phyloP scores from a whole-genome alignment of 805 yeast genomes.

The Kuraishia cidri region DNA sequence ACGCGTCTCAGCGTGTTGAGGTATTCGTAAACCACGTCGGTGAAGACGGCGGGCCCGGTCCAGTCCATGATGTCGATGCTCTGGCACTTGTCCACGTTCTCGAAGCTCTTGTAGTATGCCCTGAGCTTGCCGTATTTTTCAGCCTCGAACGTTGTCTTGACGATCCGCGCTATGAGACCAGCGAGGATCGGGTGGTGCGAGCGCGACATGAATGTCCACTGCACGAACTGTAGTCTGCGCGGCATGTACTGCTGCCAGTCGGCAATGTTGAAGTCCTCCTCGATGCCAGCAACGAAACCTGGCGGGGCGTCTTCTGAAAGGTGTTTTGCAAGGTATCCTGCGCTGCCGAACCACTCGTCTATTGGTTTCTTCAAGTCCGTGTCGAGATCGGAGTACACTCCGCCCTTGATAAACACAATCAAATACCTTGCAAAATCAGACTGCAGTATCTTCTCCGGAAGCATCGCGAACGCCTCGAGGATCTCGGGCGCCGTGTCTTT shows the following conservation, averaged over 20 bases:
- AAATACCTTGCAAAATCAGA: constrained; percentile 51
- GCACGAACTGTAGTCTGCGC: constrained; percentile 19
- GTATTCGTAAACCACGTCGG: constrained; percentile 23
- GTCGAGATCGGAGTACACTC: constrained; percentile 55
- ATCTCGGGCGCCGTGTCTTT: constrained; percentile 36
- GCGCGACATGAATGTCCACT: constrained; percentile 17
- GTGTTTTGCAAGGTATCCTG: constrained; percentile 7
- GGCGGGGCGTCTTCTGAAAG: constrained; percentile 90
- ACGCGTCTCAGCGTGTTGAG: constrained; percentile 24
- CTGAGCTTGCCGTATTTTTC: constrained; percentile 28
- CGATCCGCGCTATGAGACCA: constrained; percentile 19
- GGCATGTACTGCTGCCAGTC: constrained; percentile 21
- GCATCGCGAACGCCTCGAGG: constrained; percentile 33
- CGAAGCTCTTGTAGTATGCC: constrained; percentile 32
- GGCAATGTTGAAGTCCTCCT: constrained; percentile 18
- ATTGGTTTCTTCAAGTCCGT: constrained; percentile 43
- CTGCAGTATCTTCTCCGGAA: constrained; percentile 41
- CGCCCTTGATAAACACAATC: constrained; percentile 42
- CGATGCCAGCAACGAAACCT: constrained; percentile 40
- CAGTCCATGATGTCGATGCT: constrained; percentile 21
- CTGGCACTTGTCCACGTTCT: constrained; percentile 26
- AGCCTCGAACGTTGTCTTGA: constrained; percentile 15
- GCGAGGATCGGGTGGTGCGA: constrained; percentile 24
- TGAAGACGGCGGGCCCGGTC: constrained; percentile 21
- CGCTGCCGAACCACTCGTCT: constrained; percentile 17